A percentile compares a stretch with the other conserved stretches of the same genome.
Evolutionary conservation across 345 rosid species (phyloP).

Genomic region (Jatropha curcas): DNA sequence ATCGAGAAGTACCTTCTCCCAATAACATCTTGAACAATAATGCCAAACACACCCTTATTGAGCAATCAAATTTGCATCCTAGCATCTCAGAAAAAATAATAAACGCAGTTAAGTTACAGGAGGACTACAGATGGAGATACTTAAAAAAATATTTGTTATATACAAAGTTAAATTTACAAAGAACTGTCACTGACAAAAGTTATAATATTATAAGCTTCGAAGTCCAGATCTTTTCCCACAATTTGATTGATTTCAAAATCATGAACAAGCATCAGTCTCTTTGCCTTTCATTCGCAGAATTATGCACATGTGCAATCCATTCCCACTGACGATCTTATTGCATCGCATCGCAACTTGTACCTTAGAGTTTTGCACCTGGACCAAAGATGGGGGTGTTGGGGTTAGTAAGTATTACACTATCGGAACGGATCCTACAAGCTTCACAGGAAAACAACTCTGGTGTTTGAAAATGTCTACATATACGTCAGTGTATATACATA

Average conservation of each 20-base stretch:
- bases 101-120: neutral
- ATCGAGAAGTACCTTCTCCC: no score
- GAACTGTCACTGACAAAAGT: neutral
- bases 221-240: conserved; percentile 3
- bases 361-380: conserved; percentile 7
- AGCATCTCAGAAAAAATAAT: neutral
- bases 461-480: neutral
- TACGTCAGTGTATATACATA: neutral
- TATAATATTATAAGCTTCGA: conserved; percentile 3
- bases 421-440: neutral
- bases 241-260: neutral
- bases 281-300: neutral
- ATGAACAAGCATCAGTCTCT: neutral
- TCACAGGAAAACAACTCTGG: neutral
- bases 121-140: neutral
- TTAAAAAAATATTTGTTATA: neutral
- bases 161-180: conserved; percentile 20
- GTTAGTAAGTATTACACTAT: no score
- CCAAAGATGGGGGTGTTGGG: neutral
- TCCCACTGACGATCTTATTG: neutral
- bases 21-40: no score
- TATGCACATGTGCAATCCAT: neutral
- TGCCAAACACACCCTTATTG: no score
- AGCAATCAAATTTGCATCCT: neutral
- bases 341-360: neutral